Percentiles rank a stretch among this genome's conserved stretches.
These are phyloP conservation scores for Eucalyptus sp. DNA, from an alignment of 345 rosid species.

Conservation along the genomic window DNA sequence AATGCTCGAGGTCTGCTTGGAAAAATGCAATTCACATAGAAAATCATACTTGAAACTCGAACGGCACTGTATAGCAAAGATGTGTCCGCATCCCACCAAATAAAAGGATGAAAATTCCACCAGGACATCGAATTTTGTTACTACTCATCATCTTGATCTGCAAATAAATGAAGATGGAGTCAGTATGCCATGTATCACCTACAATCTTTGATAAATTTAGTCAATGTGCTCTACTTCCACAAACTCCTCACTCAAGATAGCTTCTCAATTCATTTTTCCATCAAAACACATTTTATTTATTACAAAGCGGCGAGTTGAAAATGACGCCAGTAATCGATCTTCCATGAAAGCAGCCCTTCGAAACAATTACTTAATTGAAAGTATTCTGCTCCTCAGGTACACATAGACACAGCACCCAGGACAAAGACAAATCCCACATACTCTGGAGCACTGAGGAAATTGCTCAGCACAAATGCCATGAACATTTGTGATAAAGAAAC, in stretches of 20 bases:
- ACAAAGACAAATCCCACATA: neutral
- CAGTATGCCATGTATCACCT: neutral
- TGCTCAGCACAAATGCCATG: neutral
- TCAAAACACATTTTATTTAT: neutral
- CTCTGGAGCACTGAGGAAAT: neutral
- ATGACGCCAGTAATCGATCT: neutral
- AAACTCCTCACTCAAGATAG: neutral
- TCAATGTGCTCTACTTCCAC: neutral
- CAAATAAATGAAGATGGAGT: neutral
- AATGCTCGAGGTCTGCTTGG: neutral
- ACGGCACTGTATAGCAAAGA: neutral
- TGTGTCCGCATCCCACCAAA: neutral
- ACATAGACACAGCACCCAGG: neutral
- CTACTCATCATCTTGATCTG: neutral
- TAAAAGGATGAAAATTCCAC: neutral
- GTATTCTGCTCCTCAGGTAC: neutral
- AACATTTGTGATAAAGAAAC: neutral
- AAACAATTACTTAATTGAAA: neutral
- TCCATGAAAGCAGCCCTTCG: neutral
- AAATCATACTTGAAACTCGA: neutral
- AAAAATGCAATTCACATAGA: neutral
- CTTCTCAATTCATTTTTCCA: neutral
- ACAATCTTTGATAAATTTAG: neutral
- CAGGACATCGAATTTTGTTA: neutral
- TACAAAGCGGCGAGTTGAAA: neutral